Evolutionary conservation across 805 yeast species (phyloP).

Genomic region (Jamesozyma jinghongensis): DNA sequence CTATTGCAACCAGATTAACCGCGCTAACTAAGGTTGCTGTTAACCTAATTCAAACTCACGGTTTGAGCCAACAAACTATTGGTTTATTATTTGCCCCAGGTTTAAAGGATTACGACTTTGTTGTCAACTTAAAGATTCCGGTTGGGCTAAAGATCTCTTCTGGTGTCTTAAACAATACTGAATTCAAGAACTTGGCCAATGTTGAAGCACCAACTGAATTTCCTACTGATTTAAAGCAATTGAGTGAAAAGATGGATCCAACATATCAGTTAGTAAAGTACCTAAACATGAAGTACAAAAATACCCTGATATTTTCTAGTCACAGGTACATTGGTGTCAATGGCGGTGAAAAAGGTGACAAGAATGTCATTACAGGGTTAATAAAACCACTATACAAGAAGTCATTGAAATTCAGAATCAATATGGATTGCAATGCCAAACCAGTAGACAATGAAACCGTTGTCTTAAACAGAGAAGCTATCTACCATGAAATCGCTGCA

Average conservation of each 20-base stretch:
- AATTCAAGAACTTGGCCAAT: constrained; percentile 50
- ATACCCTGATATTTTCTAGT: constrained; percentile 61
- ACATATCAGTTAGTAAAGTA: constrained; percentile 51
- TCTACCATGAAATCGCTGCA: constrained; percentile 59
- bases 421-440: constrained; percentile 61
- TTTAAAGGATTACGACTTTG: constrained; percentile 74
- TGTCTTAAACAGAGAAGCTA: constrained; percentile 58
- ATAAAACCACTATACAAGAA: constrained; percentile 58
- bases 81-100: constrained; percentile 71
- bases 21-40: constrained; percentile 74
- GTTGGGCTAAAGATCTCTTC: constrained; percentile 37
- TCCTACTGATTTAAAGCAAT: constrained; percentile 31
- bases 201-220: constrained; percentile 23
- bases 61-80: constrained; percentile 35
- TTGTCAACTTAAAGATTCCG: constrained; percentile 47
- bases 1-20: constrained; percentile 81
- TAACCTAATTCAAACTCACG: constrained; percentile 41
- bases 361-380: constrained; percentile 67
- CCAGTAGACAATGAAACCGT: constrained; percentile 50
- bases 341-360: constrained; percentile 45
- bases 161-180: constrained; percentile 47
- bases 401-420: constrained; percentile 67
- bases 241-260: constrained; percentile 50
- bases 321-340: constrained; percentile 44
- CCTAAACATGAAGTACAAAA: constrained; percentile 52